Conservation (phyloP, 2,329 filamentous ascomycete genomes). For the Phialophora chinensis region DNA sequence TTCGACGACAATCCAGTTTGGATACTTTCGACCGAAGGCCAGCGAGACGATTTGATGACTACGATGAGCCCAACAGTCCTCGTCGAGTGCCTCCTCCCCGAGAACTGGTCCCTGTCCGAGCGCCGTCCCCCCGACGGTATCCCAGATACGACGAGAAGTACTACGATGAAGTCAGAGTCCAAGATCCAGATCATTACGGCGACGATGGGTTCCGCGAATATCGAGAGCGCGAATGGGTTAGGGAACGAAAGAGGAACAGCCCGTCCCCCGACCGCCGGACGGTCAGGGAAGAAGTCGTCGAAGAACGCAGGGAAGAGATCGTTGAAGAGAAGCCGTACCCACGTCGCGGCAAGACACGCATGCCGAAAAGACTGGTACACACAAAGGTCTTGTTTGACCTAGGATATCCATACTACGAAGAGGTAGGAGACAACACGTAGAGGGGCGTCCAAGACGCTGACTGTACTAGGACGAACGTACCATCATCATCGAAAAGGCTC, state of each 20-base stretch:
- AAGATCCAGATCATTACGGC: conserved; percentile 71
- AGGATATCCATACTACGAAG: conserved; percentile 84
- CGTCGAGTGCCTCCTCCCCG: conserved; percentile 52
- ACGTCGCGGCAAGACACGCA: conserved; percentile 86
- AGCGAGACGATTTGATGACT: conserved; percentile 55
- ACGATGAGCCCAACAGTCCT: conserved; percentile 47
- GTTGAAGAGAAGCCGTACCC: conserved; percentile 66
- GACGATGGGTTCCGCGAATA: conserved; percentile 75
- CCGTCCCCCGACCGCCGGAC: conserved; percentile 36
- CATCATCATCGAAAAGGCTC: conserved; percentile 79
- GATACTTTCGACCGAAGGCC: conserved; percentile 87
- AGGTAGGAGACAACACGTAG: conserved; percentile 61
- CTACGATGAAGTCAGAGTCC: conserved; percentile 69
- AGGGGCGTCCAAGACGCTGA: conserved; percentile 39
- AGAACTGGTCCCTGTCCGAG: conserved; percentile 70
- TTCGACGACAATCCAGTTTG: conserved; percentile 84
- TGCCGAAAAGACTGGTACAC: conserved; percentile 80
- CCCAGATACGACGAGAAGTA: conserved; percentile 64
- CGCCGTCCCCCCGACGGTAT: conserved; percentile 60
- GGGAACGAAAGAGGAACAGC: conserved; percentile 45
- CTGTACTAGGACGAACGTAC: conserved; percentile 68
- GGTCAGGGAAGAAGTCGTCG: conserved; percentile 41
- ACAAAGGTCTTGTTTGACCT: conserved; percentile 81
- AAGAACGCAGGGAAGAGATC: conserved; percentile 44
- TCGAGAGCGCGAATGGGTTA: conserved; percentile 66